Base-by-base conservation (phyloP, 768 basidiomycete genomes). In the Tephrocybe sp. region DNA sequence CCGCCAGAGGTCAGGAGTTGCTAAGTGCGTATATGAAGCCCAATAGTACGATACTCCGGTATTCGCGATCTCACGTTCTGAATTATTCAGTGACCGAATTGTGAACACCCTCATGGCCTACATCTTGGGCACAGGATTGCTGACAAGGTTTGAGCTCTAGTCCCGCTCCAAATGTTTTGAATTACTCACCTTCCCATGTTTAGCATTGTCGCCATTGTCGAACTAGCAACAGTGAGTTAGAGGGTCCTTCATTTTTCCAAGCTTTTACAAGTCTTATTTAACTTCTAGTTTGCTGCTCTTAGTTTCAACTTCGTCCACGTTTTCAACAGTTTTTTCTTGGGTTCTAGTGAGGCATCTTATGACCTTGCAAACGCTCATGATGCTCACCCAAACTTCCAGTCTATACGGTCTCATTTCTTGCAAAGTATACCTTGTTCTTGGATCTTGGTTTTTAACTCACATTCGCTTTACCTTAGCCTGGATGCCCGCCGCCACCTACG, bases 351-450 rank as follows among this genome's bases (percentile, higher is more conserved):
- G 19, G 32, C 9, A n/a, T 44, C 16, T 24, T 12, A 16, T 24
- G 5, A 26, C 8, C n/a, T n/a, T n/a, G n/a, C n/a, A n/a, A n/a
- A n/a, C n/a, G n/a, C n/a, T n/a, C n/a, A n/a, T 15, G 9, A 34
- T 11, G 22, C 15, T 43, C 6, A 15, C 25, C n/a, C n/a, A 6
- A 9, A 24, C 13, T 44, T 22, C 4, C 24, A 44, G 32, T 21
- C 4, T 44, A 44, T 35, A 15, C n/a, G 18, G 32, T 44, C 13
- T 44, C 44, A n/a, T 44, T 44, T 18, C 44, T 44, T 16, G 44
- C 44, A 1, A 44, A 44, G 44, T 44, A 24, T 9, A 31, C 15
- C 13, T 24, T 1, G 5, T 8, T 15, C 18, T 25, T 13, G n/a
- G n/a, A n/a, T n/a, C 15, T 5, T 27, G n/a, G n/a, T 21, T 9